Evolutionary conservation across 257 asterid species (phyloP), one percentile per base, ranked within the genome.

Genomic region (Paulownia fortunei): DNA sequence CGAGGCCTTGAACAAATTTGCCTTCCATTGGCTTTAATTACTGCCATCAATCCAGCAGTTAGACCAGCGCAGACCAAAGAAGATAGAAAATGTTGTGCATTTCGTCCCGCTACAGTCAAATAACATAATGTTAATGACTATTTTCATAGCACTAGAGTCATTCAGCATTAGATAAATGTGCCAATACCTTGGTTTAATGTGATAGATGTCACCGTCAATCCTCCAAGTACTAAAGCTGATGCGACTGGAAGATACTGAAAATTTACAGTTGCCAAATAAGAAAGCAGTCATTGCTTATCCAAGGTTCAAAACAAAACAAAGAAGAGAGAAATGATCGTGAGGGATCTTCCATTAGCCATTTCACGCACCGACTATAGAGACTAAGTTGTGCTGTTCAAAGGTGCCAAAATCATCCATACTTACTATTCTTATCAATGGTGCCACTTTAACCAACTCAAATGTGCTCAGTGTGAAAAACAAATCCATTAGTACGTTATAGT

Each of bases 211-310:
- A 84, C 96, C 1, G 99, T 92, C 83, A 93, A 84, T 56, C 99
- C 99, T 69, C 99, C 99, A 63, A 96, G 69, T 16, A 93, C 88
- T 77, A 96, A 80, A 79, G 96, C 99, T 69, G 99, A 96, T 85
- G 99, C 99, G 47, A 96, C 95, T 0, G 99, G 99, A 65, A 96
- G 92, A 81, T 93, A 93, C 99, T 93, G 97, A 87, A 86, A 77
- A 71, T 58, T 79, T 73, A 52, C 58, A 26, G 72, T 49, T 26
- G 15, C 23, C 23, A 27, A 69, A 46, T 55, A 51, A 52, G 34
- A 41, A 73, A 76, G 58, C 5, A 15, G 82, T 69, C 47, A 74
- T 63, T 66, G 39, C 72, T 42, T 66, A 52, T 76, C 65, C 81
- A 68, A 54, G 27, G 13, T 32, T 47, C 21, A 13, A n/a, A 23